These are phyloP conservation scores for Cenchrus purpureus DNA, from an alignment of 176 grass and related monocot species.

Conservation along the genomic window DNA sequence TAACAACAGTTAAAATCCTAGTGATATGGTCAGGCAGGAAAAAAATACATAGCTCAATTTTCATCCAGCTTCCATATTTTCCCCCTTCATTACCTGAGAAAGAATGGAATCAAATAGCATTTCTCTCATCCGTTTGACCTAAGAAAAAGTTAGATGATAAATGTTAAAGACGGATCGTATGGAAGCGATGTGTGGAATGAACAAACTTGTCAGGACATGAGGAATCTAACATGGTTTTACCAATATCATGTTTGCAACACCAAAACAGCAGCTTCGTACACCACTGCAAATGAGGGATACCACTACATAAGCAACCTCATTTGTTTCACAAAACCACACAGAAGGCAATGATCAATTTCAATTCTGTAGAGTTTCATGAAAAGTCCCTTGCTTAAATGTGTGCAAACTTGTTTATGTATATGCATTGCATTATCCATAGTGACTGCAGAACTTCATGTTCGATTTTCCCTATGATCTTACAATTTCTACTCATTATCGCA, in stretches of 20 bases:
- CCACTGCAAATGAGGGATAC: conserved; percentile 75
- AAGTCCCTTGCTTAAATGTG: not conserved
- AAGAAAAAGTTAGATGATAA: conserved; percentile 37
- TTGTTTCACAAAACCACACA: conserved; percentile 19
- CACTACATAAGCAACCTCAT: conserved; percentile 47
- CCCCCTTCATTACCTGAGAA: conserved; percentile 71
- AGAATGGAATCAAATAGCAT: conserved; percentile 89
- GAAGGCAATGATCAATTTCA: conserved; percentile 6
- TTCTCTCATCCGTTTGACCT: conserved; percentile 97
- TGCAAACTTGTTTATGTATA: not conserved
- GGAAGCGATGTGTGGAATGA: conserved; percentile 17
- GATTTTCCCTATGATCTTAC: not conserved
- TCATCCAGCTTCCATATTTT: not conserved
- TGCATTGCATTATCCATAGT: not conserved
- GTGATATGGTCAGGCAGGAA: not conserved
- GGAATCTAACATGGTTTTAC: conserved; percentile 72
- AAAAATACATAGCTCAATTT: not conserved
- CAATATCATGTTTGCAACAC: conserved; percentile 98
- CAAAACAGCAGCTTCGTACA: conserved; percentile 91
- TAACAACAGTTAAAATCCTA: conserved; percentile 27
- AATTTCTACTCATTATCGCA: conserved; percentile 1
- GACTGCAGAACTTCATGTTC: not conserved
- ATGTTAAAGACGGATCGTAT: conserved; percentile 28
- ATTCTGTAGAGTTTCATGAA: not conserved
- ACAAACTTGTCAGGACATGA: conserved; percentile 32